Evolutionary conservation across 2,329 filamentous ascomycete genomes (phyloP).

Genomic region (Dactylellina drechsleri): DNA sequence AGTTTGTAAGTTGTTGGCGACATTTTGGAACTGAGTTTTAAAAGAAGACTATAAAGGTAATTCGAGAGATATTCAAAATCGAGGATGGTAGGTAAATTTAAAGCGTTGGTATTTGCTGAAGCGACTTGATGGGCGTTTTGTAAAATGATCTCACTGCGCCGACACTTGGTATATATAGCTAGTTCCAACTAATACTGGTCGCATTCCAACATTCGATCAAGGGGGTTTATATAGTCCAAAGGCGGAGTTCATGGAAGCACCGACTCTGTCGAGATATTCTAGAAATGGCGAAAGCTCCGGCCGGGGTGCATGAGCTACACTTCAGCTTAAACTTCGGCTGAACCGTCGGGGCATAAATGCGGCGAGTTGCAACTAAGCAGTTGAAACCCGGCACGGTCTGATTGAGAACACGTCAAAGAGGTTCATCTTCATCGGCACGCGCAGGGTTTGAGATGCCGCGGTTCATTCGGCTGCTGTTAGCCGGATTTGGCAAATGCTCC

Average conservation of each 20-base stretch:
- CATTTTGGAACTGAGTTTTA: constrained; percentile 1
- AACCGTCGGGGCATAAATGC: constrained; percentile 22
- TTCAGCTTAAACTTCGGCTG: constrained; percentile 38
- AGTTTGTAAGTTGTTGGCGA: constrained; percentile 61
- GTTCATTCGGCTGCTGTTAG: constrained; percentile 50
- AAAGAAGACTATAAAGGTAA: too few relatives aligned
- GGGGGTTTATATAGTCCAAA: constrained; percentile 26
- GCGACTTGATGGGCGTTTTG: too few relatives aligned
- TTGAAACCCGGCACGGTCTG: neutral
- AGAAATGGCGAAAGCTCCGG: constrained; percentile 47
- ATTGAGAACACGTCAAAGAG: neutral
- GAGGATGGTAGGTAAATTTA: too few relatives aligned
- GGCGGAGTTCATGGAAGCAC: neutral
- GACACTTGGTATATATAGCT: neutral
- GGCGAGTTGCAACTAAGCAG: neutral
- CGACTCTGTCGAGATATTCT: constrained; percentile 12
- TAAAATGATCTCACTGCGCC: neutral
- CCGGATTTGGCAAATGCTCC: constrained; percentile 21
- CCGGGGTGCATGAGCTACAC: constrained; percentile 15
- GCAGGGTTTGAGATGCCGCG: constrained; percentile 40
- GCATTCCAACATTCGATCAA: neutral
- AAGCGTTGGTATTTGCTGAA: neutral
- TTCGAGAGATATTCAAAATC: too few relatives aligned
- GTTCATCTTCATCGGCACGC: constrained; percentile 20
- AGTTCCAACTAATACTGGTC: constrained; percentile 9